Percentiles rank a stretch among this genome's conserved stretches.
These are phyloP conservation scores for Cairneyella variabilis DNA, from an alignment of 495 filamentous ascomycete genomes.

Conservation along the genomic window DNA sequence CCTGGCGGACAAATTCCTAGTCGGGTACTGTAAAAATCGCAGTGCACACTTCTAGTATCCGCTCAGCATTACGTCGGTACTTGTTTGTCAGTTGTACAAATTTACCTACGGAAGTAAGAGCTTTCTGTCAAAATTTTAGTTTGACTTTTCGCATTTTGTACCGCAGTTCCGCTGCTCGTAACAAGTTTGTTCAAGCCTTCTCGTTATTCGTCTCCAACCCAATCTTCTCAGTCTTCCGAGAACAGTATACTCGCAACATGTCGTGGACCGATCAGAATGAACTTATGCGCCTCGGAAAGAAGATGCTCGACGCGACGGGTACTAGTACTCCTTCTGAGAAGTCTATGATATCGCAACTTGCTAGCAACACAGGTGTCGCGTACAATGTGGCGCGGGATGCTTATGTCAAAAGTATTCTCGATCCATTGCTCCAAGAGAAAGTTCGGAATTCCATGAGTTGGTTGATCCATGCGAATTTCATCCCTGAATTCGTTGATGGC, in stretches of 20 bases:
- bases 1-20: neutral
- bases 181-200: slow-evolving; percentile 1
- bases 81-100: too few species aligned
- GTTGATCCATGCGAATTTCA: slow-evolving; percentile 10
- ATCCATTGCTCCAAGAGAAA: slow-evolving; percentile 13
- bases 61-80: neutral
- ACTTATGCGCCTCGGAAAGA: slow-evolving; percentile 10
- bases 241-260: slow-evolving; percentile 1
- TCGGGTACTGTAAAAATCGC: neutral
- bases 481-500: slow-evolving; percentile 6
- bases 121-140: slow-evolving; percentile 2
- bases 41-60: neutral
- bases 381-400: slow-evolving; percentile 12
- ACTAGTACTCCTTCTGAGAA: slow-evolving; percentile 12
- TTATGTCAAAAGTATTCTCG: slow-evolving; percentile 12
- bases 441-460: slow-evolving; percentile 11
- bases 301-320: slow-evolving; percentile 12
- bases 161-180: neutral
- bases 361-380: slow-evolving; percentile 12
- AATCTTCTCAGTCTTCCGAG: slow-evolving; percentile 1
- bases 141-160: neutral
- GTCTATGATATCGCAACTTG: slow-evolving; percentile 14
- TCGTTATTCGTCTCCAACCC: neutral
- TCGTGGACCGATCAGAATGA: slow-evolving; percentile 14
- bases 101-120: neutral